Base-by-base conservation (phyloP, 2,329 filamentous ascomycete genomes). In the Alternaria rosae region DNA sequence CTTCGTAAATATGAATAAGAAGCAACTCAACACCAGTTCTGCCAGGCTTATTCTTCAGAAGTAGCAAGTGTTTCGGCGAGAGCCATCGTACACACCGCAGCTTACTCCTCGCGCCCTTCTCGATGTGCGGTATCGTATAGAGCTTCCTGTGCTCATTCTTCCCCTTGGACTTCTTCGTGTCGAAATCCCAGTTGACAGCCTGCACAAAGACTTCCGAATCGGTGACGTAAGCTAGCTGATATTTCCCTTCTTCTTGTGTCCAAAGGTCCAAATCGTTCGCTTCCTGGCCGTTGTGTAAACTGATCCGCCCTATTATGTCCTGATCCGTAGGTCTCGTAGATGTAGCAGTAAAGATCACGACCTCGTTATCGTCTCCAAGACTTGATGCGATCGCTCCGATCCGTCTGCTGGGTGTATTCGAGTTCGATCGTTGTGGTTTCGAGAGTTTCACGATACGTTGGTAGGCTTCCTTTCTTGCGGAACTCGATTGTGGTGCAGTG, bases 361-460 rank as follows among this genome's bases (percentile, higher is more conserved):
- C 87, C 80, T 97, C 91, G 12, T 91, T 87, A 50, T 91, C 84
- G 62, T 81, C 77, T 9, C 88, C 89, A 66, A 97, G 83, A 26
- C 92, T 92, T 1, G 93, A 94, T 10, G 93, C 91, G 62, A 91
- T 89, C 12, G 89, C 93, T 61, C 91, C 93, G 41, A 97, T 84
- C 62, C 92, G 86, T 44, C 86, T 85, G 60, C 83, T 82, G 20
- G 83, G 84, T 45, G 84, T 78, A 48, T 61, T 67, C 6, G 70
- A 65, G 48, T 82, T 80, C 43, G 76, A 79, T 56, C 84, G 84
- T 59, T 79, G 82, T 57, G 84, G 84, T 6, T 86, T 86, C 6
- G 86, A 89, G 20, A 90, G 76, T 38, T 86, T 82, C 53, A 88
- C 69, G 26, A 89, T 72, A 38, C 87, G 82, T 74, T 90, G 88